Conservation (phyloP, 176 grass and related monocot genomes). For the Thalia dealbata region DNA sequence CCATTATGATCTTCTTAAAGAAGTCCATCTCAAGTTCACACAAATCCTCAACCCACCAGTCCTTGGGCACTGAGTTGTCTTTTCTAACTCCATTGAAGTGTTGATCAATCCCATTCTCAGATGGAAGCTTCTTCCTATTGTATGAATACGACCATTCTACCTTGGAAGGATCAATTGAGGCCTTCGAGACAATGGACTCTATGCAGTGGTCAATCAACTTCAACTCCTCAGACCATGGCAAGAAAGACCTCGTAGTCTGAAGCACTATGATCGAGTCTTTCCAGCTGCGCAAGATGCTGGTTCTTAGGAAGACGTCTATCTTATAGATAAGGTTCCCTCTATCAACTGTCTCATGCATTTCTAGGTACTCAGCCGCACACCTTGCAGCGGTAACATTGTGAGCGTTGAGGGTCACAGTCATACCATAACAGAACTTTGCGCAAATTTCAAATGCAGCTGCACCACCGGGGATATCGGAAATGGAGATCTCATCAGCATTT, state of each 20-base stretch:
- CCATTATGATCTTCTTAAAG: constrained; percentile 61
- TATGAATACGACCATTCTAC: constrained; percentile 94
- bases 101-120: constrained; percentile 46
- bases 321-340: constrained; percentile 98
- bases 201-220: constrained; percentile 83
- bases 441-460: constrained; percentile 84
- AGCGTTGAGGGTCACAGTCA: constrained; percentile 76
- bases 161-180: constrained; percentile 58
- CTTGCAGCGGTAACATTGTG: constrained; percentile 74
- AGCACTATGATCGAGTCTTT: constrained; percentile 94
- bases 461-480: constrained; percentile 78
- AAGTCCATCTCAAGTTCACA: constrained; percentile 65
- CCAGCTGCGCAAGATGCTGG: constrained; percentile 78
- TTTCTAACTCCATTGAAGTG: constrained; percentile 65
- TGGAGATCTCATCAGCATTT: constrained; percentile 50
- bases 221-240: constrained; percentile 87
- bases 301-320: constrained; percentile 76
- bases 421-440: constrained; percentile 90
- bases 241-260: constrained; percentile 73
- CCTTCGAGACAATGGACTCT: constrained; percentile 85
- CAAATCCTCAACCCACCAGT: constrained; percentile 96
- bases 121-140: constrained; percentile 72
- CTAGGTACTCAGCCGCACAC: constrained; percentile 84
- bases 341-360: constrained; percentile 86
- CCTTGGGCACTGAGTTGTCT: constrained; percentile 63